A percentile compares a stretch with the other conserved stretches of the same genome.
phyloP scores from a whole-genome alignment of 2,329 filamentous ascomycete species.

The Zopfia rhizophila region DNA sequence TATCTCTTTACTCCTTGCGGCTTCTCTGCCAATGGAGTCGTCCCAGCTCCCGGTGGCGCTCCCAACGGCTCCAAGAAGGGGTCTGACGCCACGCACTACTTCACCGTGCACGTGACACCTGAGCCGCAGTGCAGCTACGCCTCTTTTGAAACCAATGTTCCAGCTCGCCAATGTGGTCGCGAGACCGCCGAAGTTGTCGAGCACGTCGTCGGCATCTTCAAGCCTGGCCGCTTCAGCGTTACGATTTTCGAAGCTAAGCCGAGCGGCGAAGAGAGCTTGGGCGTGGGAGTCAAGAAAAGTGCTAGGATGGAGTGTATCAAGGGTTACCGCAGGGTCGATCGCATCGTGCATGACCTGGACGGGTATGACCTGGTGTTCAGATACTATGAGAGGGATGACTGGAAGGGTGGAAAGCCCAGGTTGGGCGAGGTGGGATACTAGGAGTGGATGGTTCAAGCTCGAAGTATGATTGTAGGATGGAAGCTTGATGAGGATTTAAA shows the following conservation, averaged over 20 bases:
- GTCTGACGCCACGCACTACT: slow-evolving; percentile 75
- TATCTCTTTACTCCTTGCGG: slow-evolving; percentile 97
- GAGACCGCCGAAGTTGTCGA: slow-evolving; percentile 91
- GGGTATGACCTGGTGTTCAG: slow-evolving; percentile 97
- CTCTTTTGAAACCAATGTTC: slow-evolving; percentile 98
- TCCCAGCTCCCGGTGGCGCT: slow-evolving; percentile 74
- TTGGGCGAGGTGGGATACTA: slow-evolving; percentile 62
- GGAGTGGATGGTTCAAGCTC: slow-evolving; percentile 1
- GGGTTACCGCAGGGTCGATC: slow-evolving; percentile 89
- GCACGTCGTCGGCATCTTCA: slow-evolving; percentile 95
- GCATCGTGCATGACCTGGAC: slow-evolving; percentile 96
- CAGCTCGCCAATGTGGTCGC: slow-evolving; percentile 84
- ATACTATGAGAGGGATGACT: slow-evolving; percentile 93
- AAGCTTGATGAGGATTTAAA: too few relatives aligned
- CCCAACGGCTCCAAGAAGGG: slow-evolving; percentile 56
- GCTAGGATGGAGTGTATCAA: slow-evolving; percentile 77
- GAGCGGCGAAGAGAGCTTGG: slow-evolving; percentile 52
- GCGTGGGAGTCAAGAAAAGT: slow-evolving; percentile 58
- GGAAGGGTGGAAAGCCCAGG: slow-evolving; percentile 71
- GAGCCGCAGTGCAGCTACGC: slow-evolving; percentile 98
- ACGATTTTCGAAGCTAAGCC: slow-evolving; percentile 94
- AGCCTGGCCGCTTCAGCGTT: slow-evolving; percentile 96
- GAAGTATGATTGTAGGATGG: too few relatives aligned
- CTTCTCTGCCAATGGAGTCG: slow-evolving; percentile 95
- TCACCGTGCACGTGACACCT: slow-evolving; percentile 97